phyloP scores from a whole-genome alignment of 2,329 filamentous ascomycete species.

The Trichoderma sp. region DNA sequence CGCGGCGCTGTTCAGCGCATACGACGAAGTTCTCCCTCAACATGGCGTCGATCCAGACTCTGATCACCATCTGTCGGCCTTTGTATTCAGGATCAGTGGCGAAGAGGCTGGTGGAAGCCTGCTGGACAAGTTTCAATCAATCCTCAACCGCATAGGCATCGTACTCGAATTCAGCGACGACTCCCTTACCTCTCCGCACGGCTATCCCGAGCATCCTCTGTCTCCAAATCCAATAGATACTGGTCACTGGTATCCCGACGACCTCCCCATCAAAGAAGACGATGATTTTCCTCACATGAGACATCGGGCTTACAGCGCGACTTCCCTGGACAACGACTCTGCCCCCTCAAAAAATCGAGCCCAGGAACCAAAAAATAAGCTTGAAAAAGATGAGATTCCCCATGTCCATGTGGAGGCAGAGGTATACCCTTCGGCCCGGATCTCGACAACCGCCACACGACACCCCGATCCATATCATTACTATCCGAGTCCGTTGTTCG shows the following conservation, averaged over 20 bases:
- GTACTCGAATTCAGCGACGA: slow-evolving; percentile 59
- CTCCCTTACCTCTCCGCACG: slow-evolving; percentile 27
- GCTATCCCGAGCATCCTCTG: slow-evolving; percentile 26
- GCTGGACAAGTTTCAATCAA: slow-evolving; percentile 65
- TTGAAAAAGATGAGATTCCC: neutral
- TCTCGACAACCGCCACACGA: slow-evolving; percentile 1
- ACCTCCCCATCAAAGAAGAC: neutral
- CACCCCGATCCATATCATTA: slow-evolving; percentile 8
- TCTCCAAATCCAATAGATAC: slow-evolving; percentile 24
- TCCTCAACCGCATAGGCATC: slow-evolving; percentile 68
- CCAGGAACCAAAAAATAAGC: neutral
- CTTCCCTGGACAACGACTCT: neutral
- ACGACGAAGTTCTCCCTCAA: slow-evolving; percentile 70
- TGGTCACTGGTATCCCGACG: slow-evolving; percentile 23
- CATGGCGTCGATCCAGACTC: slow-evolving; percentile 69
- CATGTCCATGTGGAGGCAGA: neutral
- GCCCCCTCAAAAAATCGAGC: neutral
- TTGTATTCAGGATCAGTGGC: slow-evolving; percentile 76
- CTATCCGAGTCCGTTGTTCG: neutral
- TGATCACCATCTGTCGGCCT: slow-evolving; percentile 71
- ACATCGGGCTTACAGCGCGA: neutral
- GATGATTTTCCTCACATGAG: neutral
- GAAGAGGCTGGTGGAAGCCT: slow-evolving; percentile 57
- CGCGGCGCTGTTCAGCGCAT: slow-evolving; percentile 76
- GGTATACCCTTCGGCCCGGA: neutral